Conservation (phyloP, 148 eudicot species). For the Hydrangea macrophylla region DNA sequence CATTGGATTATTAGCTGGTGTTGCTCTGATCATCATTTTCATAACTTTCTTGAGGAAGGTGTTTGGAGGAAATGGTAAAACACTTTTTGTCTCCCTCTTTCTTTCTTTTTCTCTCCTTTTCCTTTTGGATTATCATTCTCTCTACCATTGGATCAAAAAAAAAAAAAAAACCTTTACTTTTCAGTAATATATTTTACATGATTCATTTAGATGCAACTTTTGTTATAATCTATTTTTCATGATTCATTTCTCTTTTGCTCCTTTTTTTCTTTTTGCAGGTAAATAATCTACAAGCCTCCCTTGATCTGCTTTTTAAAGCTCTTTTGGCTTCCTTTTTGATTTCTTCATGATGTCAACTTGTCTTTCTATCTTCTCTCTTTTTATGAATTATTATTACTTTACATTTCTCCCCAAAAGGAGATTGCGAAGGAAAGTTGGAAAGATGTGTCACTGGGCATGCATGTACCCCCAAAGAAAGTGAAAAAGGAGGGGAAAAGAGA, state of each 20-base stretch:
- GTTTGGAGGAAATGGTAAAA: slow-evolving; percentile 28
- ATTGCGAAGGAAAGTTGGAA: slow-evolving; percentile 5
- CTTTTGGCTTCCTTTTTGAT: not conserved
- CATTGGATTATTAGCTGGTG: slow-evolving; percentile 41
- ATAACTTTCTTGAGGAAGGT: slow-evolving; percentile 34
- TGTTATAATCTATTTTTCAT: not conserved
- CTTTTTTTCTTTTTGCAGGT: slow-evolving; percentile 28
- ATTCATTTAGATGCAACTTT: not conserved
- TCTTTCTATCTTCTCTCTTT: not conserved
- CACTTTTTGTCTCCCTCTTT: not conserved
- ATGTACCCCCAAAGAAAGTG: not conserved
- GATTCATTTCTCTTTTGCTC: not conserved
- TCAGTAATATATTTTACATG: no score
- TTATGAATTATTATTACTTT: not conserved
- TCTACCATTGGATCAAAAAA: not conserved
- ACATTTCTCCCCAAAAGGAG: slow-evolving; percentile 8
- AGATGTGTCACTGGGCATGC: not conserved
- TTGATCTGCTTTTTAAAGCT: slow-evolving; percentile 8
- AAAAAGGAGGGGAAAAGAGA: not conserved
- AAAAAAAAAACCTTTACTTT: no score
- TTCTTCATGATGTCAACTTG: slow-evolving; percentile 4
- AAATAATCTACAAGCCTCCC: slow-evolving; percentile 9
- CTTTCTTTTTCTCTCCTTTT: not conserved
- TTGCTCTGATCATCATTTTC: slow-evolving; percentile 45
- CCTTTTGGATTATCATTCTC: not conserved